phyloP scores from a whole-genome alignment of 345 rosid genomes.

The Salix exigua region DNA sequence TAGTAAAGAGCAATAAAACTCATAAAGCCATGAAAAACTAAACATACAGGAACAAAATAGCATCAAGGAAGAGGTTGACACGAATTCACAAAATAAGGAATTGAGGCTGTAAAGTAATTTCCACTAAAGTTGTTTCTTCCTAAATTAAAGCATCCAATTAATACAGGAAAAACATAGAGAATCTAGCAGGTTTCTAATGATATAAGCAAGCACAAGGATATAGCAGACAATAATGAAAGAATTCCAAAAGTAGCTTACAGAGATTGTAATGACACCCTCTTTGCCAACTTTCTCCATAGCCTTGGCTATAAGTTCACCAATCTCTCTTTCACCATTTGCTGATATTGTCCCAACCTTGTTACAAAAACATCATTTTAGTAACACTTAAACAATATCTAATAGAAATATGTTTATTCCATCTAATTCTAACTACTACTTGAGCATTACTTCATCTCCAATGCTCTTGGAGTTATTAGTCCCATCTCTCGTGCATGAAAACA shows the following conservation, averaged over 20 bases:
- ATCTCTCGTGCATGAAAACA: background rate
- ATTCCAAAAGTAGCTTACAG: slow-evolving; percentile 42
- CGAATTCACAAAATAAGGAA: background rate
- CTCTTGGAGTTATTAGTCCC: too few relatives aligned
- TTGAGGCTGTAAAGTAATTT: background rate
- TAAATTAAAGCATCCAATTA: background rate
- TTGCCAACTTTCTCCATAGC: slow-evolving; percentile 98
- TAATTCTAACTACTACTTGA: background rate
- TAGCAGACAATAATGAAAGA: background rate
- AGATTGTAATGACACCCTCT: slow-evolving; percentile 93
- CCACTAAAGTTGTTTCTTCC: background rate
- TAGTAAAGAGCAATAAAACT: background rate
- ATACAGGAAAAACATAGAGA: background rate
- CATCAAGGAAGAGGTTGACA: background rate
- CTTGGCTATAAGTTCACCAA: slow-evolving; percentile 90
- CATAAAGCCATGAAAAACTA: background rate
- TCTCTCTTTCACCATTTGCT: slow-evolving; percentile 93
- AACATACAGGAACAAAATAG: background rate
- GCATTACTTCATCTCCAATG: background rate
- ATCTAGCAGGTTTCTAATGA: background rate
- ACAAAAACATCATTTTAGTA: background rate
- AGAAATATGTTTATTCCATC: background rate
- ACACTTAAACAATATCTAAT: background rate
- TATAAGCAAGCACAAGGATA: background rate
- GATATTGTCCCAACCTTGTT: slow-evolving; percentile 74